Evolutionary conservation across 2,329 filamentous ascomycete genomes (phyloP), one percentile per base, ranked within the genome.

Genomic region (Massarina eburnea): DNA sequence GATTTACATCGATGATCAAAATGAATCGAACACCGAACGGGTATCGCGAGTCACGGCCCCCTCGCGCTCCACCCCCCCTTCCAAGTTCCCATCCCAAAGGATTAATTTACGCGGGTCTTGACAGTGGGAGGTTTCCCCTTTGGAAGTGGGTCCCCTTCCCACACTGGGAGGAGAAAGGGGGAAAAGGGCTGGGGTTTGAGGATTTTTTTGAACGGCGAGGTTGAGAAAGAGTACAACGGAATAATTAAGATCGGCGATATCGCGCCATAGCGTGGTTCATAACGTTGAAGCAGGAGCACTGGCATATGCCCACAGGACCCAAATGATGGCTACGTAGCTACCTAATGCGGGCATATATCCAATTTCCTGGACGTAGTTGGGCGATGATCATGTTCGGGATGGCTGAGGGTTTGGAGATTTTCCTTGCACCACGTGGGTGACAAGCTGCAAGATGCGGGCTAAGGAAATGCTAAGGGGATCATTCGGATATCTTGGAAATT

Each of bases 201-300:
- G 21, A 30, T 26, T 32, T 26, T 19, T 19, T 47, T 48, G 41
- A 36, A 26, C 27, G 30, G 45, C 33, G 26, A 32, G 17, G 19
- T 32, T 47, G 45, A 30, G 36, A 22, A 42, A 38, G 40, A 39
- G 21, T 42, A 29, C 43, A 44, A 21, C 43, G 41, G 40, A 14
- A 14, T 42, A 17, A 51, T 50, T 54, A 45, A 47, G 51, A 51
- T 54, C 48, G 49, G 36, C 51, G 36, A 26, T 32, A 44, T 47
- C 33, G 41, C 39, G 46, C 45, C 46, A 56, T 50, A 48, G 41
- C 45, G 40, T 35, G 39, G 32, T 15, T 12, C 26, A 34, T 5
- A 15, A 35, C 27, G 18, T 15, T 33, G 27, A 26, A 12, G 24
- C 24, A 26, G 24, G 12, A 12, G 12, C 12, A 7, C 24, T 12